These are phyloP conservation scores for Coriolopsis trogii DNA, from an alignment of 1,284 basidiomycete species.

Conservation along the genomic window DNA sequence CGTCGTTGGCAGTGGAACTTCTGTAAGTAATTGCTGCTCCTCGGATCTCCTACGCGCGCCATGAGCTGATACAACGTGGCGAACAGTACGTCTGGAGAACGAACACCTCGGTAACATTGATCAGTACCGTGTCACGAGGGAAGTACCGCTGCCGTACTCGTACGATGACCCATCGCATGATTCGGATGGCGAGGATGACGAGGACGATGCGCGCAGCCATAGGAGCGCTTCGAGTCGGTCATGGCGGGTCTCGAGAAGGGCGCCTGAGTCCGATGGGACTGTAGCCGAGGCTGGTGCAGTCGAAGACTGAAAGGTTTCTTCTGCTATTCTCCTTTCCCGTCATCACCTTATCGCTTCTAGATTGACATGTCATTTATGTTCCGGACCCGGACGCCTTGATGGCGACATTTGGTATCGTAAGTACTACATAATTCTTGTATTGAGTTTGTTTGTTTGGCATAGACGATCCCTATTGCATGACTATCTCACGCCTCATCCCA, in stretches of 20 bases:
- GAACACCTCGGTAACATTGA: conserved; percentile 87
- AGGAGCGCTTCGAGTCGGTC: conserved; percentile 26
- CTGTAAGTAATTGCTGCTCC: conserved; percentile 59
- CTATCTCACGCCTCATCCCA: no score
- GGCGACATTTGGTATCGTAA: no score
- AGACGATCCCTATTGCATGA: no score
- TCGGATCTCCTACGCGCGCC: background rate
- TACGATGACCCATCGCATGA: conserved; percentile 47
- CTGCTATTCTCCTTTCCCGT: no score
- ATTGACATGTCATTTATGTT: no score
- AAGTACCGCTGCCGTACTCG: conserved; percentile 77
- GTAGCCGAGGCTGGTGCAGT: conserved; percentile 8
- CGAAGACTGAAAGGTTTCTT: background rate
- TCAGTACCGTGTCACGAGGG: conserved; percentile 81
- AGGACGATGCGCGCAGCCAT: conserved; percentile 33
- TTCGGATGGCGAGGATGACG: conserved; percentile 41
- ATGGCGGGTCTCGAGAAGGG: conserved; percentile 24
- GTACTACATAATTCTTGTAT: no score
- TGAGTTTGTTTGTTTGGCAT: no score
- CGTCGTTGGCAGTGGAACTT: conserved; percentile 93
- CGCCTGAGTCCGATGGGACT: conserved; percentile 1
- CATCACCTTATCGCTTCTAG: no score
- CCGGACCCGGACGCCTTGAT: no score
- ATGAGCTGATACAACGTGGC: background rate
- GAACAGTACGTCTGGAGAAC: conserved; percentile 82